Conservation (phyloP, 345 rosid genomes). For the Euphorbia pulcherrima region DNA sequence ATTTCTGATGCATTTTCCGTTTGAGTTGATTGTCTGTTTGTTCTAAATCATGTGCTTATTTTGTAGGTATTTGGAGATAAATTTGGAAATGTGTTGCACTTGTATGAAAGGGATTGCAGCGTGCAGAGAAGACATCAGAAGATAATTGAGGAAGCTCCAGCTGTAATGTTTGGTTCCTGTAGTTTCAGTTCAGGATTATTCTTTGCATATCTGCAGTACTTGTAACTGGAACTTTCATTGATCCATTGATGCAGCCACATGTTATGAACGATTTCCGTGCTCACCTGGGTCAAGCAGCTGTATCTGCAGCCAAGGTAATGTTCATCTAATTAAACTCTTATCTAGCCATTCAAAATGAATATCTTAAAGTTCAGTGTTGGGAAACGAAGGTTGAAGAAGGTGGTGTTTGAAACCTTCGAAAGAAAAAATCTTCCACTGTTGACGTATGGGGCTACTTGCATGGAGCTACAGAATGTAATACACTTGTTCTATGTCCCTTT, state of each 20-base stretch:
- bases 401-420: neutral
- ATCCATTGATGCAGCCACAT: slow-evolving; percentile 68
- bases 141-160: slow-evolving; percentile 99
- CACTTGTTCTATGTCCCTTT: neutral
- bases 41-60: slow-evolving; percentile 16
- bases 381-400: neutral
- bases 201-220: slow-evolving; percentile 18
- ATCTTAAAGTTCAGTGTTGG: neutral
- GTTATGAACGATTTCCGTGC: slow-evolving; percentile 55
- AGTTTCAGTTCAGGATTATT: slow-evolving; percentile 27
- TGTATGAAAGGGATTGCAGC: slow-evolving; percentile 93
- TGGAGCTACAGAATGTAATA: neutral
- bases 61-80: slow-evolving; percentile 82
- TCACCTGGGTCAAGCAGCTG: slow-evolving; percentile 80
- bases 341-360: neutral
- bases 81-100: slow-evolving; percentile 66
- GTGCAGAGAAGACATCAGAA: slow-evolving; percentile 96
- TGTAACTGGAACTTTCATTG: slow-evolving; percentile 27
- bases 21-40: slow-evolving; percentile 11
- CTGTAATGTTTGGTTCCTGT: slow-evolving; percentile 50
- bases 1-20: neutral
- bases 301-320: slow-evolving; percentile 84
- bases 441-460: neutral
- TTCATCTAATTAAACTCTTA: slow-evolving; percentile 18
- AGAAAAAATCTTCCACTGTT: neutral